phyloP scores from a whole-genome alignment of 768 basidiomycete species.

The Trametopsis cervina region DNA sequence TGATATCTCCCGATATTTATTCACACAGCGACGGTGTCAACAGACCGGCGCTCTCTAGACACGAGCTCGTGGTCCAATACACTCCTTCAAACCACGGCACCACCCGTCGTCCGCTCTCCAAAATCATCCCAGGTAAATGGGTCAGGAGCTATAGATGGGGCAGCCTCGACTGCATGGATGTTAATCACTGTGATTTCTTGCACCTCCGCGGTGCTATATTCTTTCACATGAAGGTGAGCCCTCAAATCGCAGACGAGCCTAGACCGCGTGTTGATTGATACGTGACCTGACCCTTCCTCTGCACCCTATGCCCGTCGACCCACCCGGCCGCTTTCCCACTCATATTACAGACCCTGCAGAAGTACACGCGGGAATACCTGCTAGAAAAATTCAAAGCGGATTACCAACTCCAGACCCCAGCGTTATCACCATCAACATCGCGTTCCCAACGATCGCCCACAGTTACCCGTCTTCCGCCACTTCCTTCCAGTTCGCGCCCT shows the following conservation, averaged over 20 bases:
- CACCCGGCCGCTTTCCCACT: neutral
- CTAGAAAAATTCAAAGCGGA: constrained; percentile 58
- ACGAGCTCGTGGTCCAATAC: constrained; percentile 71
- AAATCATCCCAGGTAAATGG: constrained; percentile 56
- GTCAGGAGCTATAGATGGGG: constrained; percentile 81
- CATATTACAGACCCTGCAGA: constrained; percentile 61
- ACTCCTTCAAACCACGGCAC: constrained; percentile 45
- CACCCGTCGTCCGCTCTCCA: constrained; percentile 29
- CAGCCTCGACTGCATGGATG: constrained; percentile 70
- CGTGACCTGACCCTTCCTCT: neutral
- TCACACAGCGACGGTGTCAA: constrained; percentile 78
- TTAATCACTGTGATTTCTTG: constrained; percentile 74
- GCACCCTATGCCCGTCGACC: neutral
- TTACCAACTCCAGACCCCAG: constrained; percentile 12
- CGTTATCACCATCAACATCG: constrained; percentile 13
- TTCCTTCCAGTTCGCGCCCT: constrained; percentile 37
- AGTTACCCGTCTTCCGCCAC: constrained; percentile 17
- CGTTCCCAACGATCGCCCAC: constrained; percentile 15
- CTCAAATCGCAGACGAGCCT: neutral
- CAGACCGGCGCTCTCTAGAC: constrained; percentile 49
- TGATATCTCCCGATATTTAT: constrained; percentile 79
- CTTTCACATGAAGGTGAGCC: constrained; percentile 77
- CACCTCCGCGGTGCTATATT: constrained; percentile 73
- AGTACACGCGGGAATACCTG: constrained; percentile 78
- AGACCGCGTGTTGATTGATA: neutral